phyloP scores from a whole-genome alignment of 345 rosid genomes.

The Citrus unshiu region DNA sequence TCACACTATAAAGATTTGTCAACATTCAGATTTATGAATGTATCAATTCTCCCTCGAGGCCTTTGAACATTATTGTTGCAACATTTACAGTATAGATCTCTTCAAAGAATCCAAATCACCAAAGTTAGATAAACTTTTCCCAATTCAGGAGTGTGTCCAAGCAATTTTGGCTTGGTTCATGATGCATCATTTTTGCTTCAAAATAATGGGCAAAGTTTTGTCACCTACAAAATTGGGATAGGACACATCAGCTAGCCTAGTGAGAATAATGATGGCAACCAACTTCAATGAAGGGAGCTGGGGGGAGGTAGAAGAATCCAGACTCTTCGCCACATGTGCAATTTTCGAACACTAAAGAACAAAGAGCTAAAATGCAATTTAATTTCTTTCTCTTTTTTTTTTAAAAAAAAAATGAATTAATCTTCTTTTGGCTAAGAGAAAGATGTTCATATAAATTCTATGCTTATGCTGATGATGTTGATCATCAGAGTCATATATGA shows the following conservation, averaged over 20 bases:
- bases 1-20: background rate
- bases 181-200: slow-evolving; percentile 12
- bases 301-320: background rate
- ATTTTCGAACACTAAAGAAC: background rate
- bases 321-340: background rate
- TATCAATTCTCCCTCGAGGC: background rate
- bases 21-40: background rate
- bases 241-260: background rate
- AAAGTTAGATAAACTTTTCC: background rate
- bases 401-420: too few species aligned
- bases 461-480: background rate
- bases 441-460: background rate
- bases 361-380: background rate
- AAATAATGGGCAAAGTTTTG: slow-evolving; percentile 7
- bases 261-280: background rate
- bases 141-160: background rate
- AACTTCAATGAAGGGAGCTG: background rate
- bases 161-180: background rate
- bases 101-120: background rate
- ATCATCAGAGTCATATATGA: background rate
- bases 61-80: background rate
- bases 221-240: background rate
- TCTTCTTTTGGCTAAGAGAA: background rate
- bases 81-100: slow-evolving; percentile 1
- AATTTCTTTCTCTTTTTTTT: background rate